phyloP scores from a whole-genome alignment of 768 basidiomycete genomes.

The Lactarius deliciosus region DNA sequence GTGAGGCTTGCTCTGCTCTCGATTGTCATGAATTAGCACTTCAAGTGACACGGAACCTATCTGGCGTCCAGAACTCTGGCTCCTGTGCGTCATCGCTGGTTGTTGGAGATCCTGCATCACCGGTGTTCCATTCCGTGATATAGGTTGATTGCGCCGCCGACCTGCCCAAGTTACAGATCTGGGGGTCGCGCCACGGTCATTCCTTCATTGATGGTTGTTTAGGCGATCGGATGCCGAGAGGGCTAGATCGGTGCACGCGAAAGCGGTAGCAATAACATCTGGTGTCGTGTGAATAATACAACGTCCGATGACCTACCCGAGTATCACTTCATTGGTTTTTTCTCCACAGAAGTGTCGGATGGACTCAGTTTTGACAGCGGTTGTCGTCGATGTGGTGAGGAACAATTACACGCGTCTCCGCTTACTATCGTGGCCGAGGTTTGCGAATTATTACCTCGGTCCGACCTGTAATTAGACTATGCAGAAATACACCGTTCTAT shows the following conservation, averaged over 20 bases:
- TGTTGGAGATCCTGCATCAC: no score
- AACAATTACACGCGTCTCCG: not conserved
- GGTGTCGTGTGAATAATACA: not conserved
- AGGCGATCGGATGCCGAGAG: not conserved
- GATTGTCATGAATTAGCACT: no score
- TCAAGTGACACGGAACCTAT: not conserved
- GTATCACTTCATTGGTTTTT: not conserved
- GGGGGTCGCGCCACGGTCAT: not conserved
- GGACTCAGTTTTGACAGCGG: not conserved
- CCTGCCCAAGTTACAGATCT: not conserved
- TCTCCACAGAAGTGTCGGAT: not conserved
- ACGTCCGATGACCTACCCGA: not conserved
- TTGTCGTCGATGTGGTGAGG: not conserved
- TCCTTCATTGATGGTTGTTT: not conserved
- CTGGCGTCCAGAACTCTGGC: not conserved
- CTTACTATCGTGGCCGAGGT: not conserved
- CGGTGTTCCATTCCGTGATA: no score
- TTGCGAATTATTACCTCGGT: not conserved
- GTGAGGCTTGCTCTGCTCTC: no score
- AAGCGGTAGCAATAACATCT: not conserved
- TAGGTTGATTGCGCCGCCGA: not conserved
- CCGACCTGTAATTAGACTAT: conserved; percentile 23
- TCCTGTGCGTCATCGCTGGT: not conserved
- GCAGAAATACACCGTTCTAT: conserved; percentile 27
- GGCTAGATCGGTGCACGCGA: not conserved